Conservation (phyloP, 2,329 filamentous ascomycete genomes). For the Cryphonectria carpinicola region DNA sequence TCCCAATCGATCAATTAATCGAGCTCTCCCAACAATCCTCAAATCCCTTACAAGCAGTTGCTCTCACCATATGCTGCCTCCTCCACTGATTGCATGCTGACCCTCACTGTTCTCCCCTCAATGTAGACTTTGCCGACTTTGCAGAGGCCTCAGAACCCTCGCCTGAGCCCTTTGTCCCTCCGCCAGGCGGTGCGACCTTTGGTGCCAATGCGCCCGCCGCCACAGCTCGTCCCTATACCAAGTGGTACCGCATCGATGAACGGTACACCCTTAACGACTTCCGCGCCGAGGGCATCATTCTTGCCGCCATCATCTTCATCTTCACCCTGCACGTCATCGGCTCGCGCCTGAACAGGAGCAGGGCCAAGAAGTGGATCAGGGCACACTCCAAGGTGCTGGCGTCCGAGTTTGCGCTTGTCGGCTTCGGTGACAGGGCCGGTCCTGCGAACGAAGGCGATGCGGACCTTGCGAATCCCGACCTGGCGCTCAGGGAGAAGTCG, state of each 20-base stretch:
- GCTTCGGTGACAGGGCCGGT: conserved; percentile 66
- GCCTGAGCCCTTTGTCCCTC: conserved; percentile 52
- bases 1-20: not conserved
- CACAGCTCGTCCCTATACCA: conserved; percentile 72
- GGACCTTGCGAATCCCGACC: conserved; percentile 37
- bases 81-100: not conserved
- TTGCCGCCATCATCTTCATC: conserved; percentile 74
- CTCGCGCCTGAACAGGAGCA: conserved; percentile 75
- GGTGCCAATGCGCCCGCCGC: conserved; percentile 51
- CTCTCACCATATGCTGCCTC: not conserved
- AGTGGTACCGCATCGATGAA: conserved; percentile 98
- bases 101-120: not conserved
- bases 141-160: conserved; percentile 74
- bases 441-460: conserved; percentile 47
- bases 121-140: conserved; percentile 90
- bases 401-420: conserved; percentile 85
- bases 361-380: conserved; percentile 79
- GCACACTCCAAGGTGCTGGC: conserved; percentile 73
- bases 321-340: conserved; percentile 82
- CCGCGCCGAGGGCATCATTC: conserved; percentile 80
- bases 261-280: conserved; percentile 84
- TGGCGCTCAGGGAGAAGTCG: conserved; percentile 79
- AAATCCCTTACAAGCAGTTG: not conserved
- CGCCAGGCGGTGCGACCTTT: conserved; percentile 45
- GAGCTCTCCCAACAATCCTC: not conserved